Evolutionary conservation across 2,329 filamentous ascomycete genomes (phyloP).

Genomic region (Fusarium bactridioides): DNA sequence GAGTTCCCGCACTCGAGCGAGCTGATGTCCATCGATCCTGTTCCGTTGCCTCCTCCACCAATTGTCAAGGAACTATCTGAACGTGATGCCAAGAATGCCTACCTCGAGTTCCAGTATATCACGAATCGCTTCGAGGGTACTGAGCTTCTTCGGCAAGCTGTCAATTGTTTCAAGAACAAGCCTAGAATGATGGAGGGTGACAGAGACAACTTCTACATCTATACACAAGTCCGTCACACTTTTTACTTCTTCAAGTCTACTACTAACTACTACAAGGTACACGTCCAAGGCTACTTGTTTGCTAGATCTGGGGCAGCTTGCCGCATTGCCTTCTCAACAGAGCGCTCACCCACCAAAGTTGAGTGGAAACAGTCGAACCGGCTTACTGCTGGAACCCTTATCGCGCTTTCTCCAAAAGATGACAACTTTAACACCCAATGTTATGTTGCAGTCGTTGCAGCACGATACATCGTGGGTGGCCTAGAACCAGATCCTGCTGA

Average conservation of each 20-base stretch:
- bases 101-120: slow-evolving; percentile 77
- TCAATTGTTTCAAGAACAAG: slow-evolving; percentile 61
- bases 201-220: slow-evolving; percentile 63
- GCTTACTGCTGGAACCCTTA: slow-evolving; percentile 60
- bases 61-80: neutral
- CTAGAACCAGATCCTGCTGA: slow-evolving; percentile 61
- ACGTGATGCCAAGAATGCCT: slow-evolving; percentile 55
- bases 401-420: slow-evolving; percentile 58
- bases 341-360: slow-evolving; percentile 70
- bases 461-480: slow-evolving; percentile 66
- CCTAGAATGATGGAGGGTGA: slow-evolving; percentile 66
- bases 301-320: slow-evolving; percentile 69
- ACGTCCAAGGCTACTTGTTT: slow-evolving; percentile 71
- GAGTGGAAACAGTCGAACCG: slow-evolving; percentile 66
- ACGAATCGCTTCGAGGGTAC: slow-evolving; percentile 79
- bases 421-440: slow-evolving; percentile 73
- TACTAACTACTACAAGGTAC: slow-evolving; percentile 59
- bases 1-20: slow-evolving; percentile 41
- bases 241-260: neutral
- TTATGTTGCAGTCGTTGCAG: slow-evolving; percentile 76
- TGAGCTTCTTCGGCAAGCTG: slow-evolving; percentile 72
- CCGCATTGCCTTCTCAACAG: slow-evolving; percentile 74
- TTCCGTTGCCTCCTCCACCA: slow-evolving; percentile 16
- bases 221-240: slow-evolving; percentile 63
- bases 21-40: slow-evolving; percentile 28